Conservation (phyloP, 305 asterid genomes). For the Solanum aculeatissimum region DNA sequence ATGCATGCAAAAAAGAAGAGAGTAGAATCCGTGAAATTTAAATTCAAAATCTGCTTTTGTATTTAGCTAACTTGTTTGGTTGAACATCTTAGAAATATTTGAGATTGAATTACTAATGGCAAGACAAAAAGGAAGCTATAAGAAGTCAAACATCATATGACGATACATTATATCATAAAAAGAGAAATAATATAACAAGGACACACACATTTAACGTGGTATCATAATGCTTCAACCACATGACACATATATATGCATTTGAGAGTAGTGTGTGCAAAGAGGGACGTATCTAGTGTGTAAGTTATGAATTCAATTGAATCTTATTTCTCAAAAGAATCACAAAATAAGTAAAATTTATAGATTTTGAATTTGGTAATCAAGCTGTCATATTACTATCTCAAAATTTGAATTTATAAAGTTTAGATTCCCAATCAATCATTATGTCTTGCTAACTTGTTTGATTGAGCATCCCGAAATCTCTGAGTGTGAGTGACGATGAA, state of each 20-base stretch:
- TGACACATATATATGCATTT: not conserved
- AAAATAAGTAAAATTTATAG: not conserved
- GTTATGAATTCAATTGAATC: not conserved
- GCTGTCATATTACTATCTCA: not conserved
- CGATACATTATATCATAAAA: not conserved
- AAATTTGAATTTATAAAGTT: not conserved
- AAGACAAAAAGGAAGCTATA: not conserved
- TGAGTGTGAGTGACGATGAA: not conserved
- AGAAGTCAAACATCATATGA: not conserved
- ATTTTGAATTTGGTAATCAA: not conserved
- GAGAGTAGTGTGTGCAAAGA: not conserved
- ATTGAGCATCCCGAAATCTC: not conserved
- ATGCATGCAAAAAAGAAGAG: not conserved
- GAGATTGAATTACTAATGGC: not conserved
- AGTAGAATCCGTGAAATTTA: not conserved
- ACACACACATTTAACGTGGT: not conserved
- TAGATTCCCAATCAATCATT: not conserved
- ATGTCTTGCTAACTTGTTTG: not conserved
- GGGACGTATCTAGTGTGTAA: not conserved
- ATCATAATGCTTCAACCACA: not conserved
- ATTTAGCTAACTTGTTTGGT: not conserved
- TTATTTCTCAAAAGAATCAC: not conserved
- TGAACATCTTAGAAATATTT: not conserved
- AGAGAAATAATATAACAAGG: not conserved
- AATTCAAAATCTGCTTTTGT: not conserved